Percentiles rank a stretch among this genome's conserved stretches.
Evolutionary conservation across 164 flowering plant genomes (phyloP).

Genomic region (Chimonanthus praecox): DNA sequence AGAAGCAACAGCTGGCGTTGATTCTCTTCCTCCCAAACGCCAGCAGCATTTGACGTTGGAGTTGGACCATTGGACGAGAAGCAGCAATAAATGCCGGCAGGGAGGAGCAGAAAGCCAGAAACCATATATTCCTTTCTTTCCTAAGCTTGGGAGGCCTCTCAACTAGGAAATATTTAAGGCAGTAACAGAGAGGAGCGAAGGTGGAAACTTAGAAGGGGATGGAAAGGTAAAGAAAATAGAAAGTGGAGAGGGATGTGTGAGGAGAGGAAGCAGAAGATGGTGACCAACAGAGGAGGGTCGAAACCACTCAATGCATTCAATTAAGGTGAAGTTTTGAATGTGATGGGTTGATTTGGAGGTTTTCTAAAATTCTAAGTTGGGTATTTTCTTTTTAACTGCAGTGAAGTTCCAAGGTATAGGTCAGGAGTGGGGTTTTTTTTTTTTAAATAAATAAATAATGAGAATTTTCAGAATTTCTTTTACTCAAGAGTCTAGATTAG

Average conservation of each 20-base stretch:
- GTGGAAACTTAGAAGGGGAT: neutral
- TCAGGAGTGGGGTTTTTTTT: neutral
- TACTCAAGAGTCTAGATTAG: no score
- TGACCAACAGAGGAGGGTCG: neutral
- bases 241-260: neutral
- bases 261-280: neutral
- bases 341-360: no score
- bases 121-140: constrained; percentile 5
- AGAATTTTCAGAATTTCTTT: no score
- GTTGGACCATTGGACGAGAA: neutral
- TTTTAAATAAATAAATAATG: neutral
- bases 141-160: neutral
- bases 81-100: constrained; percentile 9
- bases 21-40: constrained; percentile 2
- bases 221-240: neutral
- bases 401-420: neutral
- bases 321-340: neutral
- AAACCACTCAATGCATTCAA: constrained; percentile 2
- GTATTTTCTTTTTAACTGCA: neutral
- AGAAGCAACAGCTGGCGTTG: neutral
- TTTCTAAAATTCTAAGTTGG: neutral
- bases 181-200: neutral
- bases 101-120: neutral
- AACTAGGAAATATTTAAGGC: neutral
- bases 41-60: constrained; percentile 7